Base-by-base conservation (phyloP, 2,329 filamentous ascomycete genomes). In the Ascochyta fabae region DNA sequence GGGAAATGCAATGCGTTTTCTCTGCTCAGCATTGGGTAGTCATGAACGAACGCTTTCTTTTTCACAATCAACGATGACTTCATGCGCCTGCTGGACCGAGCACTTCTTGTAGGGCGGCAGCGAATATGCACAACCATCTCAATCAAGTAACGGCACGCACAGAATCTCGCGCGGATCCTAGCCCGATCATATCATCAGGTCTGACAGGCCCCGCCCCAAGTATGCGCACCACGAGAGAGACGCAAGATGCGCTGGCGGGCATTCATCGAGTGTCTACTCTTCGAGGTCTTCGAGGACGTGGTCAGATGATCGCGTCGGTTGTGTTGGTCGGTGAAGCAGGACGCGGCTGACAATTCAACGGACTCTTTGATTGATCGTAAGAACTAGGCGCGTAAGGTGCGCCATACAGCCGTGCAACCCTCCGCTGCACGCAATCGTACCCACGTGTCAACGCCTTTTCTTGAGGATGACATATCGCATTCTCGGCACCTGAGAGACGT, bases 401-500 rank as follows among this genome's bases (percentile, higher is more conserved):
- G 56, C 56, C 56, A 49, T 47, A 46, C 39, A 47, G 53, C 59
- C 45, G 56, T 56, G 41, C 29, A 34, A 64, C 52, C 51, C 52
- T 55, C 49, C 53, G 49, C 59, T 62, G 57, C 57, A 61, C 53
- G 51, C 55, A 41, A 50, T 53, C 24, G 29, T 39, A 34, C 59
- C 59, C 61, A 66, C 61, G 63, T 66, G 63, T 62, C 59, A 56
- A 48, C 55, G 50, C 45, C 42, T 36, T 36, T n/a, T 42, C 29
- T 53, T 31, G 50, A 42, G 53, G 50, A 53, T 50, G 48, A 59
- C 55, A 60, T 55, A 50, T 54, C 59, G 47, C 47, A 38, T 47
- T 41, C 34, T 41, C 33, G 45, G 31, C 43, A 47, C 36, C 13
- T 51, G 31, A 29, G 33, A 33, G 29, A 43, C 38, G 33, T 40